Percentiles rank a stretch among this genome's conserved stretches.
These are phyloP conservation scores for Monosporascus sp. DNA, from an alignment of 2,329 filamentous ascomycete genomes.

Conservation along the genomic window DNA sequence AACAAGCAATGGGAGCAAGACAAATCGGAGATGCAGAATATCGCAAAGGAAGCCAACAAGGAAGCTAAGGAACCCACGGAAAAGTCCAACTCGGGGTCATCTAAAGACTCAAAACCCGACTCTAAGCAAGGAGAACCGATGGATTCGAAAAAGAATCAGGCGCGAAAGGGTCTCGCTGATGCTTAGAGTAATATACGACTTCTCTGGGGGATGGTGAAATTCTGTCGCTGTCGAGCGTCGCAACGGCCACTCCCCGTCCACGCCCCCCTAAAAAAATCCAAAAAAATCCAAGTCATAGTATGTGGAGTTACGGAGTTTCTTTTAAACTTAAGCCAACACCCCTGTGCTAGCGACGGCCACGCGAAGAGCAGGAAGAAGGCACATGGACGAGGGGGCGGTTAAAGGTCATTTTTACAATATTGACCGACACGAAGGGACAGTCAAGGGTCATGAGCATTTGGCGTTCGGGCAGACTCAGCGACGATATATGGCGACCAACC, in stretches of 20 bases:
- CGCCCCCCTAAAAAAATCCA: too few species aligned
- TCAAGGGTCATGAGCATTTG: background rate
- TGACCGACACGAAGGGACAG: background rate
- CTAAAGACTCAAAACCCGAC: too few species aligned
- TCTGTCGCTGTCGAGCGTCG: background rate
- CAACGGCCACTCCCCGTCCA: too few species aligned
- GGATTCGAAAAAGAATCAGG: background rate
- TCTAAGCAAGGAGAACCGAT: background rate
- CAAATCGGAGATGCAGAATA: conserved; percentile 70
- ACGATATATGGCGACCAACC: background rate
- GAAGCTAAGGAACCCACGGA: conserved; percentile 24
- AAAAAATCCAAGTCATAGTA: background rate
- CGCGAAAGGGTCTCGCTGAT: background rate
- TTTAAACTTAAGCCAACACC: background rate
- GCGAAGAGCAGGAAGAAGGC: background rate
- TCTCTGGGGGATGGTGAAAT: background rate
- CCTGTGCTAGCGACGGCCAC: background rate
- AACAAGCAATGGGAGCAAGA: conserved; percentile 85
- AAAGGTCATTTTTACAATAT: background rate
- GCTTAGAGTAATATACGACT: background rate
- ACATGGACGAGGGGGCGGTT: background rate
- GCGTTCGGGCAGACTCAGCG: background rate
- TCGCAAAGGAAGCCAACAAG: conserved; percentile 52
- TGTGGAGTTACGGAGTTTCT: background rate
- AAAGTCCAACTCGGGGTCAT: background rate